Base-by-base conservation (phyloP, 257 asterid species). In the Gentiana macrophylla region DNA sequence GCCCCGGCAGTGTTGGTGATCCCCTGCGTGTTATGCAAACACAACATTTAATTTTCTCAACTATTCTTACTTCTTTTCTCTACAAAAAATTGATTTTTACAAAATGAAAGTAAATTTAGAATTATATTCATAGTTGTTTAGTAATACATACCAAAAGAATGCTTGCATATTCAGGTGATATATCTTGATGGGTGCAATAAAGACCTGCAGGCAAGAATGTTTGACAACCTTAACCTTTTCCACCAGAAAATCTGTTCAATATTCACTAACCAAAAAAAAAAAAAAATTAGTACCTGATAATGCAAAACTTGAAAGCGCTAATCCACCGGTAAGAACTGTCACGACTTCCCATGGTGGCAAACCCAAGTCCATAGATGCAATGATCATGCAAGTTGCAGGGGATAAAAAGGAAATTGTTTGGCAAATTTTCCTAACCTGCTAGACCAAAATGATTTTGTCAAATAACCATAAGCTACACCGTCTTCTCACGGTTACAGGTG, bases 1-100 rank as follows among this genome's bases (percentile, higher is more conserved):
- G 98, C 98, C 52, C 98, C 98, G n/a, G 78, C 78, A 5, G 98
- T 91, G 78, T 87, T 91, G 43, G 98, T 91, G 56, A 91, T 88
- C 44, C 98, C 98, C 98, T 91, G 86, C 56, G 60, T 65, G 65
- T 51, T 13, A 33, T 43, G 6, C 46, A 41, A 41, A 41, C 6
- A 41, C 6, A 41, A 10, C 46, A 11, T 45, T n/a, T 35, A 8
- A 60, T 45, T 53, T 37, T 53, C 62, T 53, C 45, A 45, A 44
- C 35, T 52, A 51, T 49, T 52, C 59, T 12, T 8, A 55, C 6
- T 0, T n/a, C 24, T 4, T 55, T 55, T 5, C 8, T 3, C 3
- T 36, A 12, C 9, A 13, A 1, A 2, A 56, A 41, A 35, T 7
- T 3, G 3, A 10, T 56, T 43, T n/a, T 12, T n/a, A 37, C 3